Conservation (phyloP, 1,139 yeast species). For the Kodamaea anthophila region DNA sequence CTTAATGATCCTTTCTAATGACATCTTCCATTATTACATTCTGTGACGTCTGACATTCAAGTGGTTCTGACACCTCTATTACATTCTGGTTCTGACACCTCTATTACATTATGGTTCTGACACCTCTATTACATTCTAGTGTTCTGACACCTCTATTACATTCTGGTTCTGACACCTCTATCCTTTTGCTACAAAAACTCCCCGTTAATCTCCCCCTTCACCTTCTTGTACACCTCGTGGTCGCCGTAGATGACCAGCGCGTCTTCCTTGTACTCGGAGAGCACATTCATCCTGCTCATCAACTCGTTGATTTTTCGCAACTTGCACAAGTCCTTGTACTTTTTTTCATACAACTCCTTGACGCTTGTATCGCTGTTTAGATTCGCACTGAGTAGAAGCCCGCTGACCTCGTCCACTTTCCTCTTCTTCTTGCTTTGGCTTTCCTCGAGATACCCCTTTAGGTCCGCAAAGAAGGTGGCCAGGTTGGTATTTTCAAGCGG, state of each 20-base stretch:
- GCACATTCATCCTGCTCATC: conserved; percentile 7
- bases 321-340: conserved; percentile 10
- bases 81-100: background rate
- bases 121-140: background rate
- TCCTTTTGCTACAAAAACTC: conserved; percentile 10
- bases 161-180: background rate
- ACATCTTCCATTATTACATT: too few relatives aligned
- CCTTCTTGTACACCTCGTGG: conserved; percentile 5
- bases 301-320: conserved; percentile 10
- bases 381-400: conserved; percentile 6
- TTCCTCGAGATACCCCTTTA: conserved; percentile 8
- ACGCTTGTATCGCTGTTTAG: conserved; percentile 1
- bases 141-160: background rate
- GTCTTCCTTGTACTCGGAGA: conserved; percentile 13
- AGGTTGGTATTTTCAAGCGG: conserved; percentile 1
- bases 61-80: background rate
- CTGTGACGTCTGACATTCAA: background rate
- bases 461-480: conserved; percentile 7
- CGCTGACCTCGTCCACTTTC: conserved; percentile 9
- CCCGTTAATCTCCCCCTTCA: conserved; percentile 11
- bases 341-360: conserved; percentile 10
- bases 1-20: too few relatives aligned
- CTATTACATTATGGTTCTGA: background rate
- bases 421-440: conserved; percentile 8
- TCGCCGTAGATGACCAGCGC: conserved; percentile 6